phyloP scores from a whole-genome alignment of 768 basidiomycete genomes.

The Kwoniella europaea region DNA sequence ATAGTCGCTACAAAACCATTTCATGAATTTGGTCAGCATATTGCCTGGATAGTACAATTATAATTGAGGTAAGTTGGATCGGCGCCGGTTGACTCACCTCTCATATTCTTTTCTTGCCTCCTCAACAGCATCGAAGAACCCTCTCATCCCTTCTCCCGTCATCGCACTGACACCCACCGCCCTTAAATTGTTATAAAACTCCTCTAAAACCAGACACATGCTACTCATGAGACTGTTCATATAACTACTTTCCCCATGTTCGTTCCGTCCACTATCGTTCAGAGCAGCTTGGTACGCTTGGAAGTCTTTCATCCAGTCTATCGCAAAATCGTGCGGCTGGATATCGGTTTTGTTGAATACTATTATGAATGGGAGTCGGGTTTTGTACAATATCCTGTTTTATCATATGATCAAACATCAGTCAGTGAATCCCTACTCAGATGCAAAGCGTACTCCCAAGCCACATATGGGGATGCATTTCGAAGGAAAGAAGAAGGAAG shows the following conservation, averaged over 20 bases:
- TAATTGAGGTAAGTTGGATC: no score
- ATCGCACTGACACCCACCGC: constrained; percentile 93
- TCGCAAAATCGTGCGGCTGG: constrained; percentile 82
- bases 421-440: no score
- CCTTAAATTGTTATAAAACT: constrained; percentile 95
- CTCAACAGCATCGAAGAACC: constrained; percentile 90
- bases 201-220: constrained; percentile 97
- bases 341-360: constrained; percentile 99
- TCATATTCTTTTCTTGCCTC: constrained; percentile 86
- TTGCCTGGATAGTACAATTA: constrained; percentile 1
- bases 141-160: constrained; percentile 91
- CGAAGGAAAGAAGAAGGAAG: background rate
- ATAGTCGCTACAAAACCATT: constrained; percentile 70
- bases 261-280: constrained; percentile 70
- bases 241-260: constrained; percentile 78
- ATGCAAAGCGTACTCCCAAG: no score
- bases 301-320: constrained; percentile 99
- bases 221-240: constrained; percentile 99
- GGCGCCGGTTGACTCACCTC: constrained; percentile 64
- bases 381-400: constrained; percentile 91
- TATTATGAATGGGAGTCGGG: constrained; percentile 92
- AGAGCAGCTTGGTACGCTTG: constrained; percentile 91
- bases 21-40: background rate
- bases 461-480: background rate
- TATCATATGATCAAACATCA: background rate